A percentile compares a stretch with the other conserved stretches of the same genome.
These are phyloP conservation scores for Aspergillus udagawae DNA, from an alignment of 2,329 filamentous ascomycete genomes.

Conservation along the genomic window DNA sequence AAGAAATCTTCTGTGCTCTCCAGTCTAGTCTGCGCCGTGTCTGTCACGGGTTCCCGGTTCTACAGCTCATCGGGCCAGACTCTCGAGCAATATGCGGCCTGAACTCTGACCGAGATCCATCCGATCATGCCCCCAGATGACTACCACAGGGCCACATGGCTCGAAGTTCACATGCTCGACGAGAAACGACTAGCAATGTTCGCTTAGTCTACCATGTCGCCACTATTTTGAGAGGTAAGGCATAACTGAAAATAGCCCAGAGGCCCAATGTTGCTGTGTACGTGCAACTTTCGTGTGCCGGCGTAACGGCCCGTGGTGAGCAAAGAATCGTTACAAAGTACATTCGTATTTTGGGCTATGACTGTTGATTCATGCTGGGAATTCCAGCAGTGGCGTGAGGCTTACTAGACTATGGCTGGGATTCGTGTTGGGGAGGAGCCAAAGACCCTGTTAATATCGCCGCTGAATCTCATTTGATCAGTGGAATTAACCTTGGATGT, in stretches of 20 bases:
- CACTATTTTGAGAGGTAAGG: not conserved
- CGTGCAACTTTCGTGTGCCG: not conserved
- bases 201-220: not conserved
- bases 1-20: not conserved
- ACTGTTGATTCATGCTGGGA: not conserved
- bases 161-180: not conserved
- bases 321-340: not conserved
- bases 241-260: not conserved
- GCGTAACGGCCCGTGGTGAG: not conserved
- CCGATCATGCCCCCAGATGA: not conserved
- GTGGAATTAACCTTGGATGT: not conserved
- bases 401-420: not conserved
- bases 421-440: not conserved
- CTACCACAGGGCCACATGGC: no score
- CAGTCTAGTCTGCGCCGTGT: not conserved
- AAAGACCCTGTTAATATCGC: not conserved
- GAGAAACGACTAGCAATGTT: not conserved
- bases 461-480: no score
- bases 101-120: not conserved
- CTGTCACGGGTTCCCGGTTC: not conserved
- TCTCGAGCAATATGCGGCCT: not conserved
- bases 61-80: not conserved
- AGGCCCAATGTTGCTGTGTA: not conserved
- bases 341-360: not conserved
- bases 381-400: not conserved